Base-by-base conservation (phyloP, 805 yeast species). In the Hanseniaspora occidentalis region DNA sequence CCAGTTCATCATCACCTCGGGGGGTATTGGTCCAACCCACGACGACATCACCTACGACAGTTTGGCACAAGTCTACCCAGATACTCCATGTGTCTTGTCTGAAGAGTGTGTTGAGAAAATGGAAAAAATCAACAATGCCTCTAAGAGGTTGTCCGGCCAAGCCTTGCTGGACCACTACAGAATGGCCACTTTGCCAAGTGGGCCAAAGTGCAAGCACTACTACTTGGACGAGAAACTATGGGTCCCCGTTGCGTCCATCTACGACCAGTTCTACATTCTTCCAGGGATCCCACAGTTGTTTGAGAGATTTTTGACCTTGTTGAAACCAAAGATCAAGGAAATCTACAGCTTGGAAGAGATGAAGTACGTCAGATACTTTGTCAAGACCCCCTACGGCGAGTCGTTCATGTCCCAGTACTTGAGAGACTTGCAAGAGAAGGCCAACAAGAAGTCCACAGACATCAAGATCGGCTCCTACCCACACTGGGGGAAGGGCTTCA, bases 261-360 rank as follows among this genome's bases (percentile, higher is more conserved):
- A 77, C 37, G 52, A 70, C 26, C 73, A 76, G 48, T 75, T 84
- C 1, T 79, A 73, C 51, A 71, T 86, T 11, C 65, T 85, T 35
- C 95, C 96, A 0, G 95, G 95, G 0, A 78, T 86, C 8, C 95
- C 96, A 0, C 76, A 73, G 46, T 61, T 85, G 23, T 86, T 83
- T 57, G 70, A 69, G 42, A 59, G 58, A 36, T 61, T 85, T 45
- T 52, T 84, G 11, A 55, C 58, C 7, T 70, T 67, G 2, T 57
- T 67, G 53, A 58, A 65, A 42, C 66, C 73, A 31, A 39, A 50
- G 37, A 39, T 65, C 45, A 44, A 59, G 43, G 49, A 53, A 4
- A 54, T 67, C 10, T 61, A 73, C 42, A 60, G 69, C 14, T 54
- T 64, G 1, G 54, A 61, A 1, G 58, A 58, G 7, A 43, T 46